A percentile compares a stretch with the other conserved stretches of the same genome.
Conservation (phyloP, 179 eudicot species). For the Spergularia azorica region DNA sequence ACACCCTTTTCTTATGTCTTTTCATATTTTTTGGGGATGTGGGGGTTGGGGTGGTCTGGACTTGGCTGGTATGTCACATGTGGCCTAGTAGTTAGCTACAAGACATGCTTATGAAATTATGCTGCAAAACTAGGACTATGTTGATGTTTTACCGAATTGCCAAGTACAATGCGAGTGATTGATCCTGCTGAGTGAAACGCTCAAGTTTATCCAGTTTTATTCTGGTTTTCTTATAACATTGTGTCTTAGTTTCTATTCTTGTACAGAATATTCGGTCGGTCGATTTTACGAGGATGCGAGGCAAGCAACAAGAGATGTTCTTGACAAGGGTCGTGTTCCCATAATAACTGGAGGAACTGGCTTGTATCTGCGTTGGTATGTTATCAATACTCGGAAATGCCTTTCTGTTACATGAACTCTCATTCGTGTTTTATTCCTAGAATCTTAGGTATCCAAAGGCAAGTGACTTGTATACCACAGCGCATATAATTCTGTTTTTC, state of each 20-base stretch:
- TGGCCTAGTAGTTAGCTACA: slow-evolving; percentile 4
- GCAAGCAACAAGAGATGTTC: slow-evolving; percentile 73
- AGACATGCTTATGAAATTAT: slow-evolving; percentile 9
- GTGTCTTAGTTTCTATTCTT: neutral
- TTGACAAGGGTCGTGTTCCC: slow-evolving; percentile 76
- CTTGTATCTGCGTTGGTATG: slow-evolving; percentile 92
- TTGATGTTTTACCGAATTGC: neutral
- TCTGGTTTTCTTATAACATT: neutral
- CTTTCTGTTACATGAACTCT: slow-evolving; percentile 1
- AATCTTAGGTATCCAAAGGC: neutral
- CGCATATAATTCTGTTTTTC: neutral
- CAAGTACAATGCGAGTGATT: slow-evolving; percentile 11
- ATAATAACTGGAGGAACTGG: slow-evolving; percentile 96
- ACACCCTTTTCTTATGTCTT: neutral
- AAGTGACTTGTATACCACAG: neutral
- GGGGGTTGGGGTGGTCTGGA: neutral
- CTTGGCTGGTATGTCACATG: neutral
- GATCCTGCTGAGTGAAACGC: slow-evolving; percentile 9
- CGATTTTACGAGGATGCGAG: slow-evolving; percentile 91
- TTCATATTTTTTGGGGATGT: neutral
- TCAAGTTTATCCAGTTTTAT: neutral
- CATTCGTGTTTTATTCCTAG: neutral
- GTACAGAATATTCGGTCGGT: slow-evolving; percentile 86
- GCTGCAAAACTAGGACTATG: slow-evolving; percentile 15
- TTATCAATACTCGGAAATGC: slow-evolving; percentile 8